A percentile compares a stretch with the other conserved stretches of the same genome.
Conservation (phyloP, 2,329 filamentous ascomycete species). For the Xylaria digitata region DNA sequence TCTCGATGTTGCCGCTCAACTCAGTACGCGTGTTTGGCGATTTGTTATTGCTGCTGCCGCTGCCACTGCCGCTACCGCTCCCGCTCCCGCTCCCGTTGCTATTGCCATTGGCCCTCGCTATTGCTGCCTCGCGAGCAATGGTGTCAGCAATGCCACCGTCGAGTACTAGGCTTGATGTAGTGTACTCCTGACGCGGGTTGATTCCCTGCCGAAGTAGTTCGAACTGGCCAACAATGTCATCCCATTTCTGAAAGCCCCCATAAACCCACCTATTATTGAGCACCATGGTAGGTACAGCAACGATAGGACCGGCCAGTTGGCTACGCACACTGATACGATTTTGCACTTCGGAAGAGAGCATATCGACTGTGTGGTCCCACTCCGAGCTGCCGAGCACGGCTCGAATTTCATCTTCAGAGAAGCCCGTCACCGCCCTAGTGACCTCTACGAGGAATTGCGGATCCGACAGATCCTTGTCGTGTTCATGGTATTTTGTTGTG, state of each 20-base stretch:
- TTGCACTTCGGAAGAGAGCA: slow-evolving; percentile 43
- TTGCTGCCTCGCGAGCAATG: slow-evolving; percentile 29
- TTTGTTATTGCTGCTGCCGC: not conserved
- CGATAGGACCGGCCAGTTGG: slow-evolving; percentile 56
- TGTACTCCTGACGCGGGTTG: slow-evolving; percentile 32
- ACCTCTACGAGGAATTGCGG: slow-evolving; percentile 31
- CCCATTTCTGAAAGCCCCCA: slow-evolving; percentile 76
- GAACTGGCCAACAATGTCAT: slow-evolving; percentile 75
- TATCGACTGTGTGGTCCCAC: slow-evolving; percentile 52
- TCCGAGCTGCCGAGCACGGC: slow-evolving; percentile 43
- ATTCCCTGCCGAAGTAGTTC: slow-evolving; percentile 59
- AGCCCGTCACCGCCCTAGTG: slow-evolving; percentile 37
- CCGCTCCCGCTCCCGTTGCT: not conserved
- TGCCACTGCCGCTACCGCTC: not conserved
- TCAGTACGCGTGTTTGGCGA: not conserved
- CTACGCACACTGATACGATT: slow-evolving; percentile 35
- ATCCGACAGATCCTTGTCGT: slow-evolving; percentile 56
- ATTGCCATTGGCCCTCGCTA: slow-evolving; percentile 17
- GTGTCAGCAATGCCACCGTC: slow-evolving; percentile 35
- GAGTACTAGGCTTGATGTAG: slow-evolving; percentile 35
- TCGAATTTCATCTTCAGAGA: slow-evolving; percentile 28
- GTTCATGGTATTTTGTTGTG: slow-evolving; percentile 57
- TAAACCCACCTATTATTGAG: slow-evolving; percentile 76
- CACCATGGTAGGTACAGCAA: slow-evolving; percentile 79
- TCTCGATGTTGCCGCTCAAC: not conserved